phyloP scores from a whole-genome alignment of 2,329 filamentous ascomycete genomes.

The Cercospora citrullina region DNA sequence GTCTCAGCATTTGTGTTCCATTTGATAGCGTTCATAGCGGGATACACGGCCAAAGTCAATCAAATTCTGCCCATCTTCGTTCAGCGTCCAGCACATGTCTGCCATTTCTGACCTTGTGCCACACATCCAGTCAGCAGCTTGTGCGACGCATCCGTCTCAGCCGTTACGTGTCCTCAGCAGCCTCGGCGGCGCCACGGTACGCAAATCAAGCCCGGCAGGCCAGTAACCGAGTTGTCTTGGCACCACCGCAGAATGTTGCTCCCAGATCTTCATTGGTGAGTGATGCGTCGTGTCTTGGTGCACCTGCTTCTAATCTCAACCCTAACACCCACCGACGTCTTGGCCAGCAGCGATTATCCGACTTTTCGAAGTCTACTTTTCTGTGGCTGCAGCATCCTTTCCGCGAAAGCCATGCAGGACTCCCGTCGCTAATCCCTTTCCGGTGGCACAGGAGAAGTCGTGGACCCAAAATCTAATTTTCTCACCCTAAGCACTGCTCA shows the following conservation, averaged over 20 bases:
- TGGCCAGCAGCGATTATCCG: neutral
- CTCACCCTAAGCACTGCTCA: neutral
- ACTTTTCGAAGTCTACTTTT: neutral
- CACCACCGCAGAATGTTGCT: neutral
- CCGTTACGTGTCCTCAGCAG: neutral
- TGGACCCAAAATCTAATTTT: neutral
- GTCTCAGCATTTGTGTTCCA: neutral
- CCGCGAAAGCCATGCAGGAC: neutral
- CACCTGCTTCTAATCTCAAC: neutral
- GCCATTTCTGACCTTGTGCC: neutral
- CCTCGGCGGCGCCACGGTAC: neutral
- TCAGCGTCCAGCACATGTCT: neutral
- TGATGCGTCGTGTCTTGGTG: neutral
- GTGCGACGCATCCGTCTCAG: neutral
- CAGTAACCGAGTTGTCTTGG: neutral
- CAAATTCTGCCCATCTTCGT: neutral
- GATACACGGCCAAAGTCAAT: neutral
- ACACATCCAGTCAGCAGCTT: neutral
- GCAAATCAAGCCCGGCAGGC: neutral
- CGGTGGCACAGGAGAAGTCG: neutral
- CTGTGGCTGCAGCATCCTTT: neutral
- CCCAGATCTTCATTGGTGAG: neutral
- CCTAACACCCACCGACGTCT: neutral
- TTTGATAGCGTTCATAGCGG: constrained; percentile 15
- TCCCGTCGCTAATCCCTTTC: constrained; percentile 1